A percentile compares a stretch with the other conserved stretches of the same genome.
These are phyloP conservation scores for Leishmania tropica DNA, from an alignment of 208 protist species.

Conservation along the genomic window DNA sequence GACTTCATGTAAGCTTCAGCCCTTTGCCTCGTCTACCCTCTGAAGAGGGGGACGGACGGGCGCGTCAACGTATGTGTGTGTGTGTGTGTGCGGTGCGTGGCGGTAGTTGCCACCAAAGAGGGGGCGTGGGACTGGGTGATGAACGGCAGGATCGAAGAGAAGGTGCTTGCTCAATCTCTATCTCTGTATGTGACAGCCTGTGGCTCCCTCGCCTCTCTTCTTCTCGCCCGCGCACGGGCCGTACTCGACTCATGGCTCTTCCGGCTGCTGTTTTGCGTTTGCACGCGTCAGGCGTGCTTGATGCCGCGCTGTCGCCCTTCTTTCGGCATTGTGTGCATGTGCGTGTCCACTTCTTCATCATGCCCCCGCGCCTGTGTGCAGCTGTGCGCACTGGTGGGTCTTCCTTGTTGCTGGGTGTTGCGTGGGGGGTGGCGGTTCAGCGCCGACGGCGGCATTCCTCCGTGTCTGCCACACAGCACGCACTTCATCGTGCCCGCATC, in stretches of 20 bases:
- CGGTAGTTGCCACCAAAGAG: not conserved
- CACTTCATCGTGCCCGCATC: not conserved
- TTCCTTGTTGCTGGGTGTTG: not conserved
- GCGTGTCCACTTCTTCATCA: not conserved
- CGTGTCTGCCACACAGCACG: not conserved
- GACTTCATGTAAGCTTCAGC: slow-evolving; percentile 80
- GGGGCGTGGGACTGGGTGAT: not conserved
- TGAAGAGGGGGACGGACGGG: not conserved
- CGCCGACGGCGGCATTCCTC: not conserved
- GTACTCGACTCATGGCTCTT: not conserved
- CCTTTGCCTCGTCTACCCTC: not conserved
- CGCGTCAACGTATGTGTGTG: slow-evolving; percentile 5
- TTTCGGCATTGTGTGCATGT: not conserved
- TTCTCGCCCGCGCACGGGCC: too few relatives aligned
- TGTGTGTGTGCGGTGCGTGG: slow-evolving; percentile 4
- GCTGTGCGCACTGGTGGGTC: not conserved
- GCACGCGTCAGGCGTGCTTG: not conserved
- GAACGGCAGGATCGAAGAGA: not conserved
- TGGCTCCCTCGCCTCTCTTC: too few relatives aligned
- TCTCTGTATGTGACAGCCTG: not conserved
- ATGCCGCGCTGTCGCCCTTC: not conserved
- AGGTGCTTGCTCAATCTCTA: not conserved
- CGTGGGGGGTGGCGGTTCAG: not conserved
- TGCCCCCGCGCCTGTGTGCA: not conserved
- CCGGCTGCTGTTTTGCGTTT: not conserved